Evolutionary conservation across 441 rosid genomes (phyloP), one percentile per base, ranked within the genome.

Genomic region (Syzygium malaccense): DNA sequence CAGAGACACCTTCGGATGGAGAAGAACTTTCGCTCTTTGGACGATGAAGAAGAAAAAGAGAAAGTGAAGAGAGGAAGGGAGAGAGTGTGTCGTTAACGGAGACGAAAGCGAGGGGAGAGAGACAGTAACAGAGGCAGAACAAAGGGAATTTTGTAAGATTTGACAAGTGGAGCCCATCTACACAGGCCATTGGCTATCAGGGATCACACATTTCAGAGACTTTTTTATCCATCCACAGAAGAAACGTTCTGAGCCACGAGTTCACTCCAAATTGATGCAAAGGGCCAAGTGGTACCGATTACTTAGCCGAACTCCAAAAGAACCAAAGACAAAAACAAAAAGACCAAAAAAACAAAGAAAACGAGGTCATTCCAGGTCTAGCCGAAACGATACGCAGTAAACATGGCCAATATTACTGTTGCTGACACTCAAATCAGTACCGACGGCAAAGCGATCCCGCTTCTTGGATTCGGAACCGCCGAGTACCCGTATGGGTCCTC

Each of bases 391-490:
- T 62, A 14, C 71, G 14, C 20, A n/a, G 19, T 41, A 62, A n/a
- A 62, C 71, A 62, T 62, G 71, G 33, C 37, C 71, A n/a, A 62
- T 32, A n/a, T 62, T 14, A n/a, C 55, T 15, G 37, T 84, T 19
- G 58, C 56, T 15, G 30, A 20, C 18, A 19, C 33, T 30, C 23
- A 5, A 30, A 57, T 84, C 54, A 84, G 33, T 33, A 9, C 20
- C 15, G 15, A 54, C 19, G 87, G 86, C 15, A 86, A 89, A 85
- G 66, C 49, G 32, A 91, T 93, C 91, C 94, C 95, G 19, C 78
- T 92, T 26, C 8, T 92, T 7, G 94, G 94, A 5, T 28, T 93
- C 2, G 94, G 94, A 78, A 93, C 95, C 14, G 94, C 91, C 14
- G 89, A 90, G 25, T 89, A 90, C 87, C 92, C 93, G 1, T 90